Conservation (phyloP, 2,329 filamentous ascomycete genomes). For the Rhynchosporium secalis region DNA sequence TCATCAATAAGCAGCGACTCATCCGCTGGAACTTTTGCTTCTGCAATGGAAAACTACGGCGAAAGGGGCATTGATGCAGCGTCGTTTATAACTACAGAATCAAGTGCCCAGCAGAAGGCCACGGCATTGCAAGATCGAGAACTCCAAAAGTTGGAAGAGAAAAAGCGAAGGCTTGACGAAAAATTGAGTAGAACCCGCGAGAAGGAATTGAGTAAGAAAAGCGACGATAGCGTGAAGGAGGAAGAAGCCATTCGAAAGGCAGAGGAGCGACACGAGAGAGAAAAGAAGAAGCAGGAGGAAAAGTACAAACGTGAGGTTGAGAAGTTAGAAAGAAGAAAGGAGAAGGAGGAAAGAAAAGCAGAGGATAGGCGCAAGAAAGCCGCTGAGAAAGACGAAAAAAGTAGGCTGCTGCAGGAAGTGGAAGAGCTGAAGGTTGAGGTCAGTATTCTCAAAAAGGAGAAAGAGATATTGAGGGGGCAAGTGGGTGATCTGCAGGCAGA, state of each 20-base stretch:
- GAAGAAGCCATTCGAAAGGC: slow-evolving; percentile 54
- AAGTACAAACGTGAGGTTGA: slow-evolving; percentile 50
- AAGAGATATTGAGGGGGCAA: slow-evolving; percentile 54
- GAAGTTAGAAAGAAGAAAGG: slow-evolving; percentile 9
- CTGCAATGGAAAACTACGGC: slow-evolving; percentile 42
- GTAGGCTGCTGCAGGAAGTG: slow-evolving; percentile 52
- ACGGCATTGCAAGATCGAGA: slow-evolving; percentile 58
- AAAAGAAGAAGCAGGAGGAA: slow-evolving; percentile 15
- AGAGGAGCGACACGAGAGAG: slow-evolving; percentile 60
- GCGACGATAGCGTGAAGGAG: slow-evolving; percentile 52
- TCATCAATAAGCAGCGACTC: slow-evolving; percentile 44
- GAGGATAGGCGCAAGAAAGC: slow-evolving; percentile 53
- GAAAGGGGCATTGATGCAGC: slow-evolving; percentile 32
- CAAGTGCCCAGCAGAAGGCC: slow-evolving; percentile 37
- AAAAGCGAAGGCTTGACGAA: slow-evolving; percentile 61
- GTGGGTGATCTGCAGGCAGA: slow-evolving; percentile 59
- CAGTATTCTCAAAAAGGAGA: slow-evolving; percentile 55
- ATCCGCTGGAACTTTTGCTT: slow-evolving; percentile 52
- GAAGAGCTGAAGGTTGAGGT: slow-evolving; percentile 54
- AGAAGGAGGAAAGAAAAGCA: slow-evolving; percentile 30
- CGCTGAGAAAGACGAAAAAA: slow-evolving; percentile 54
- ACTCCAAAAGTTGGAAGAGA: slow-evolving; percentile 61
- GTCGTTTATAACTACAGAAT: slow-evolving; percentile 44
- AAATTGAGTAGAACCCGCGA: slow-evolving; percentile 59
- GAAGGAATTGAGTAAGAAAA: slow-evolving; percentile 47